Percentiles rank a stretch among this genome's conserved stretches.
phyloP scores from a whole-genome alignment of 371 early-diverging fungal species.

The Capniomyces stellatus region DNA sequence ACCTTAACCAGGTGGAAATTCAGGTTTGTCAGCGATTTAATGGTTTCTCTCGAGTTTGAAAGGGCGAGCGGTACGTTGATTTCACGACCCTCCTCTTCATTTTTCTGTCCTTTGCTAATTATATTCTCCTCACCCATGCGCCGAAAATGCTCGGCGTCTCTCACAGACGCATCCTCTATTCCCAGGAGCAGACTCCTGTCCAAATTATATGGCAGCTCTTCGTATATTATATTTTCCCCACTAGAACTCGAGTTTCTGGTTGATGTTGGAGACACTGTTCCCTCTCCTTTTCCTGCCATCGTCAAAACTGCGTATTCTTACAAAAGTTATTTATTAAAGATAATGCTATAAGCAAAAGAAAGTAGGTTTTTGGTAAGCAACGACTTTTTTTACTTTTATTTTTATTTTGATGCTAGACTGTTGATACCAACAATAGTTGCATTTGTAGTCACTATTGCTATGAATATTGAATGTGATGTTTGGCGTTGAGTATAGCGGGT shows the following conservation, averaged over 20 bases:
- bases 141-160: background rate
- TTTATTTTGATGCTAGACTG: no score
- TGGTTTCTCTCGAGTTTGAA: background rate
- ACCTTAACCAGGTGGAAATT: background rate
- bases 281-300: no score
- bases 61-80: background rate
- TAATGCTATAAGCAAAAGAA: no score
- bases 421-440: no score
- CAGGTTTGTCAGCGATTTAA: background rate
- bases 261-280: background rate
- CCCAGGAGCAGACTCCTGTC: constrained; percentile 1
- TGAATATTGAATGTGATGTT: no score
- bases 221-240: background rate
- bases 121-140: background rate
- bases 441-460: no score
- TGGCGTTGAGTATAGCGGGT: no score
- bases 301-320: no score
- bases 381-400: no score
- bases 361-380: no score
- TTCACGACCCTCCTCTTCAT: background rate
- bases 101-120: background rate
- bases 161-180: background rate
- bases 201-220: background rate
- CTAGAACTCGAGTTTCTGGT: background rate
- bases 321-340: no score